These are phyloP conservation scores for Zygotorulaspora florentina DNA, from an alignment of 805 yeast species.

Conservation along the genomic window DNA sequence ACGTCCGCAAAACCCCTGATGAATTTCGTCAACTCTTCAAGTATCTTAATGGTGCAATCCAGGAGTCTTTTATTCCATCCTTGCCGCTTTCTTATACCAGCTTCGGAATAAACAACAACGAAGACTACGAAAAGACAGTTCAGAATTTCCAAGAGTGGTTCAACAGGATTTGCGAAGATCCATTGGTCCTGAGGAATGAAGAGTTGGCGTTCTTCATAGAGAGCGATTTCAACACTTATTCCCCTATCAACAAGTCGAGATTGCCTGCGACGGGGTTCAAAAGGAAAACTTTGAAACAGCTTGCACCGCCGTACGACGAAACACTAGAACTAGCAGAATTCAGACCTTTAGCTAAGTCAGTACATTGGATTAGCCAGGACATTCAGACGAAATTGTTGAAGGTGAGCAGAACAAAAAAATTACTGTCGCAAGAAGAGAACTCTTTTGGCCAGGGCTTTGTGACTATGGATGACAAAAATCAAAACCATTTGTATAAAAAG, in stretches of 20 bases:
- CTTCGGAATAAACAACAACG: conserved; percentile 80
- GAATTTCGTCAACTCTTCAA: conserved; percentile 75
- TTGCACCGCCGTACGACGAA: conserved; percentile 88
- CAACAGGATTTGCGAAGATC: conserved; percentile 64
- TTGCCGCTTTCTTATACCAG: conserved; percentile 72
- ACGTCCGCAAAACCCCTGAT: conserved; percentile 71
- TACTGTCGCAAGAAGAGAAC: conserved; percentile 54
- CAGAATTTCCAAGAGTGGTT: conserved; percentile 80
- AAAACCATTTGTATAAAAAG: conserved; percentile 59
- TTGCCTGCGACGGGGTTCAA: conserved; percentile 80
- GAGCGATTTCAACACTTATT: conserved; percentile 56
- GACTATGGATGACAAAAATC: conserved; percentile 26
- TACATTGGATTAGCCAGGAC: conserved; percentile 56
- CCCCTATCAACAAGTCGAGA: conserved; percentile 48
- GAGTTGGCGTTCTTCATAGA: conserved; percentile 84
- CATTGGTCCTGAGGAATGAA: conserved; percentile 79
- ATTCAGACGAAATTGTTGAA: conserved; percentile 54
- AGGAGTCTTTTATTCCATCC: conserved; percentile 91
- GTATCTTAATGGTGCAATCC: conserved; percentile 73
- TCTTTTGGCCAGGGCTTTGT: conserved; percentile 41
- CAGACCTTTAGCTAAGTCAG: conserved; percentile 78
- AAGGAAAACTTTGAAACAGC: conserved; percentile 86
- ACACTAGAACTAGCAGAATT: conserved; percentile 74
- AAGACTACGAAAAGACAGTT: conserved; percentile 58
- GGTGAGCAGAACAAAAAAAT: conserved; percentile 42